phyloP scores from a whole-genome alignment of 2,329 filamentous ascomycete genomes.

The Clonostachys chloroleuca region DNA sequence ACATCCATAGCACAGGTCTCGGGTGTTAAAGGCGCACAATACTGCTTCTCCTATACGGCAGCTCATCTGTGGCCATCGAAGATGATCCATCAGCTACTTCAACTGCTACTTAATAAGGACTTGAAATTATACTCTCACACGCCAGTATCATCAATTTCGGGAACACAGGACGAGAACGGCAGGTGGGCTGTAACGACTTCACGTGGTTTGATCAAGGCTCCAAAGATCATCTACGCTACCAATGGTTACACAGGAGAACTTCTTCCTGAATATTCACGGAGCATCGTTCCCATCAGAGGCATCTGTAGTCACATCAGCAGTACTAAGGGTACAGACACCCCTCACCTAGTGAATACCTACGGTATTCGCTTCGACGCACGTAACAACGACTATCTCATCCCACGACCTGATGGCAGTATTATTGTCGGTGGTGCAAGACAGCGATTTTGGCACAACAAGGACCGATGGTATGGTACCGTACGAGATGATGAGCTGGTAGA shows the following conservation, averaged over 20 bases:
- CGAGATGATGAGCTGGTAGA: conserved; percentile 41
- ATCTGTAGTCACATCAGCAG: conserved; percentile 49
- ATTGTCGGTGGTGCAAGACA: conserved; percentile 18
- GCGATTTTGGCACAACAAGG: conserved; percentile 20
- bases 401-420: conserved; percentile 33
- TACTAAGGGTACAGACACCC: conserved; percentile 9
- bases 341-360: conserved; percentile 14
- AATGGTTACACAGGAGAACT: not conserved
- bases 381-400: conserved; percentile 31
- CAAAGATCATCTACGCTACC: not conserved
- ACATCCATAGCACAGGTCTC: conserved; percentile 6
- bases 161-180: not conserved
- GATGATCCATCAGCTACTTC: conserved; percentile 7
- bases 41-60: conserved; percentile 9
- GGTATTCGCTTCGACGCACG: conserved; percentile 10
- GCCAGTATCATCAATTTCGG: not conserved
- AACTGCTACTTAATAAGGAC: conserved; percentile 4
- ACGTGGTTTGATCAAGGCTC: not conserved
- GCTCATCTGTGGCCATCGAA: conserved; percentile 9
- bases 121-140: not conserved
- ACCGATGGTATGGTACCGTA: conserved; percentile 37
- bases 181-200: not conserved
- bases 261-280: not conserved
- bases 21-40: conserved; percentile 15
- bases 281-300: conserved; percentile 19